Evolutionary conservation across 2,329 filamentous ascomycete species (phyloP).

Genomic region (Mycosphaerella arachidis): DNA sequence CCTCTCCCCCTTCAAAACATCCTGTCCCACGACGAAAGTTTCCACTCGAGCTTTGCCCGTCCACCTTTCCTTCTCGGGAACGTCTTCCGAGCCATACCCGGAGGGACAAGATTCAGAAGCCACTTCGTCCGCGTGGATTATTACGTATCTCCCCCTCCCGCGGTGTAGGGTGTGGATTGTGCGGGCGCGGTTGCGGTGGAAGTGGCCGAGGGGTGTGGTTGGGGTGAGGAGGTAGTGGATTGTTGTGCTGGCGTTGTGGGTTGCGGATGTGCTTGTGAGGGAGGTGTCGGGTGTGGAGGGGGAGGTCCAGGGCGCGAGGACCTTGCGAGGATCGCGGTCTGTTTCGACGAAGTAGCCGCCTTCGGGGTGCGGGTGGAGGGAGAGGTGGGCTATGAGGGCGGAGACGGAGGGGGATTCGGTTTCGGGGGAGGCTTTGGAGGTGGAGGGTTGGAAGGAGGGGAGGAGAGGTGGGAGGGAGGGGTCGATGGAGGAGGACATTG

Average conservation of each 20-base stretch:
- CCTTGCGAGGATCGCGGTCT: constrained; percentile 48
- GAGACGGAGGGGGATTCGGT: constrained; percentile 21
- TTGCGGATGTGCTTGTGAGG: background rate
- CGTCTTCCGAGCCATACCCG: constrained; percentile 45
- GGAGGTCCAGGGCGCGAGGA: constrained; percentile 53
- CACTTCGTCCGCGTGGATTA: constrained; percentile 56
- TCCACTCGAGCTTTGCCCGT: constrained; percentile 51
- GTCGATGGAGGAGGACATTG: constrained; percentile 13
- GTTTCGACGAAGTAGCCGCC: constrained; percentile 63
- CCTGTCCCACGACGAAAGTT: constrained; percentile 58
- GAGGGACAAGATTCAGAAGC: constrained; percentile 15
- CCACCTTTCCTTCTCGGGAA: constrained; percentile 47
- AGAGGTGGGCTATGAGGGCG: constrained; percentile 43
- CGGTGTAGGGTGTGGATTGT: constrained; percentile 60
- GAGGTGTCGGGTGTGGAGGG: constrained; percentile 35
- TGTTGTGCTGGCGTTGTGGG: constrained; percentile 50
- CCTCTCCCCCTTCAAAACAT: constrained; percentile 55
- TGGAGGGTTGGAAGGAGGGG: constrained; percentile 19
- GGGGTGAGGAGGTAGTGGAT: constrained; percentile 64
- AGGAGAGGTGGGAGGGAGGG: constrained; percentile 22
- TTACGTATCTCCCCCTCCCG: constrained; percentile 59
- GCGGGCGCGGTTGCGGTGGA: constrained; percentile 2
- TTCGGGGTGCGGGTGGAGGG: constrained; percentile 55
- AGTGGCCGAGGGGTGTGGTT: constrained; percentile 48
- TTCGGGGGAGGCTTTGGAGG: background rate